Conservation (phyloP, 1,284 basidiomycete species). For the Cutaneotrichosporon mucoides region DNA sequence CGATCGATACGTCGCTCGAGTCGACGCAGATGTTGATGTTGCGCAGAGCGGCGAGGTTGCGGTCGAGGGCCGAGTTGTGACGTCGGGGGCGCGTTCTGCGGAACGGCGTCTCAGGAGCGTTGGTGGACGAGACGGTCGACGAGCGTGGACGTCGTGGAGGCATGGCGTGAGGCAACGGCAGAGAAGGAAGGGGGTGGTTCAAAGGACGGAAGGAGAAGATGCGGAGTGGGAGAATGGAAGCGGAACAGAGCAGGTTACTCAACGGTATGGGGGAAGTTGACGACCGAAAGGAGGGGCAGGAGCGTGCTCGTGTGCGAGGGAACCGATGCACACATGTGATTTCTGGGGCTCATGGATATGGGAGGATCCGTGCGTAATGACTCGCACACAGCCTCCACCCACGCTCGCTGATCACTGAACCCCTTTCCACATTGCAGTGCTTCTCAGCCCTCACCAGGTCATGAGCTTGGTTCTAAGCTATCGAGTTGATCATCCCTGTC, state of each 20-base stretch:
- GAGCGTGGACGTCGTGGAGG: neutral
- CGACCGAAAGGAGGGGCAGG: neutral
- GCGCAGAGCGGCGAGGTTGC: neutral
- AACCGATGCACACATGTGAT: no score
- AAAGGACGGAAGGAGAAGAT: neutral
- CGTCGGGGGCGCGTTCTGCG: neutral
- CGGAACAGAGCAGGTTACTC: neutral
- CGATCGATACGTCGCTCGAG: slow-evolving; percentile 1
- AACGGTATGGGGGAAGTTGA: neutral
- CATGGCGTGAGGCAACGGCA: neutral
- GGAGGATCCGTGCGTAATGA: no score
- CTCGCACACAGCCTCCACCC: no score
- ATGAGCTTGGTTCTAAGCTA: no score
- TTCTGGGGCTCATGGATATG: no score
- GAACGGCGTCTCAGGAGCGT: neutral
- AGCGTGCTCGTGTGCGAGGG: no score
- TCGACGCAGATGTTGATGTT: neutral
- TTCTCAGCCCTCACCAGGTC: no score
- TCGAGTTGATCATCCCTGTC: no score
- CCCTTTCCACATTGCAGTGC: no score
- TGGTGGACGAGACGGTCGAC: neutral
- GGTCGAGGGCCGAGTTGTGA: neutral
- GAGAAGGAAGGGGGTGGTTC: no score
- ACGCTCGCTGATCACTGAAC: no score
- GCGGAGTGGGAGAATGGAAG: neutral